Base-by-base conservation (phyloP, 2,329 filamentous ascomycete genomes). In the Zelopaecilomyces penicillatus region DNA sequence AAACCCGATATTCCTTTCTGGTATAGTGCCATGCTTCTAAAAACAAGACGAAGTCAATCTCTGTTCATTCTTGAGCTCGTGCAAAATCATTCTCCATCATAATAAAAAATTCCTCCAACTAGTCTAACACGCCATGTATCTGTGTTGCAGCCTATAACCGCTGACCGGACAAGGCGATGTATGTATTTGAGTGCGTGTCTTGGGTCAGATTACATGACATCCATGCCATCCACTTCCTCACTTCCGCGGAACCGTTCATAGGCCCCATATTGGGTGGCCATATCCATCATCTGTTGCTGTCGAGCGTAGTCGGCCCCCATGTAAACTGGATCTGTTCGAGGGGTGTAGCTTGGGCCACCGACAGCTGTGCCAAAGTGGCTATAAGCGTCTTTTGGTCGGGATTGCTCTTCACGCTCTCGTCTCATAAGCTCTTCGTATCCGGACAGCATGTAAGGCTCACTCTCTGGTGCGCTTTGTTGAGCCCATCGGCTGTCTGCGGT, bases 371-470 rank as follows among this genome's bases (percentile, higher is more conserved):
- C 68, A 45, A 69, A 71, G 47, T 69, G 68, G 37, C 61, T 66
- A 52, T 73, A 73, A 35, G 65, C 59, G 39, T 69, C 64, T 50
- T 66, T 69, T 5, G 64, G 53, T 30, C 56, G 56, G 39, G 55
- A 56, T 37, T 62, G 52, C 32, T 56, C 58, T 54, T 83, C 75
- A 50, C 82, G 79, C 57, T 86, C 82, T 43, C 78, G 72, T 46
- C 73, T 71, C 47, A 83, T 79, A 46, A 85, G 66, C 57, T 78
- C 71, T 56, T 87, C 84, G 59, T 95, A 95, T 10, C 89, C 89
- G 5, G 80, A 83, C 39, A 78, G 64, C 77, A 95, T 94, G 64
- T 95, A 95, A 0, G 88, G 88, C 63, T 94, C 87, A 34, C 77
- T 79, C 49, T 77, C 72, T 4, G 38, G 63, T 50, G 57, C 65